Base-by-base conservation (phyloP, 1,139 yeast species). In the Diutina pseudorugosa region DNA sequence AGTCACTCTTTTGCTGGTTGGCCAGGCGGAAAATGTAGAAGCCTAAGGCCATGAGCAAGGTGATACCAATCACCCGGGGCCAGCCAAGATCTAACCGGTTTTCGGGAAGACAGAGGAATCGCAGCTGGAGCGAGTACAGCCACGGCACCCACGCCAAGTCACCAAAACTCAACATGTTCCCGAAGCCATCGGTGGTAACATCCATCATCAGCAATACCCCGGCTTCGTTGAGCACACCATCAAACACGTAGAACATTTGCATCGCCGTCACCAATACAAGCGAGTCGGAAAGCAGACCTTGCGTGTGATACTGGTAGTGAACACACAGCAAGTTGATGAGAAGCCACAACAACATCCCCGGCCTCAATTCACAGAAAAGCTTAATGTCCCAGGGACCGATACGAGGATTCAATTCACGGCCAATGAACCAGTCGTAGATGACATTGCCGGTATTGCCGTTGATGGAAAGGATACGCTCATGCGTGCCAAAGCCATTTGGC, bases 101-200 rank as follows among this genome's bases (percentile, higher is more conserved):
- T 27, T 67, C 65, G 0, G 66, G 62, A 51, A 83, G 75, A 2
- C 91, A 79, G 56, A 91, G 71, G 65, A 83, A 94, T 57, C 98
- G 77, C 2, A 95, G 76, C 64, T 93, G 98, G 56, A 93, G 66
- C 4, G 93, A 77, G 65, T 94, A 93, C 1, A 95, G 79, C 73
- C 93, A 91, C 30, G 98, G 98, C n/a, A 93, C 89, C 74, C 94
- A 79, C 1, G 95, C 82, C 62, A 93, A 75, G 65, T 93, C 98
- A 40, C 98, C 98, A 71, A 91, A 91, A 8, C 91, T 80, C 52
- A 93, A 73, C 98, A 93, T 93, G 69, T 83, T 90, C 1, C 98
- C 98, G 66, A 93, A 89, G 0, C 98, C 98, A 68, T 93, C 98
- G 19, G 96, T 88, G 14, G 95, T 87, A 52, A 90, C 80, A 64